These are phyloP conservation scores for Neonectria ditissima DNA, from an alignment of 2,329 filamentous ascomycete species.

Conservation along the genomic window DNA sequence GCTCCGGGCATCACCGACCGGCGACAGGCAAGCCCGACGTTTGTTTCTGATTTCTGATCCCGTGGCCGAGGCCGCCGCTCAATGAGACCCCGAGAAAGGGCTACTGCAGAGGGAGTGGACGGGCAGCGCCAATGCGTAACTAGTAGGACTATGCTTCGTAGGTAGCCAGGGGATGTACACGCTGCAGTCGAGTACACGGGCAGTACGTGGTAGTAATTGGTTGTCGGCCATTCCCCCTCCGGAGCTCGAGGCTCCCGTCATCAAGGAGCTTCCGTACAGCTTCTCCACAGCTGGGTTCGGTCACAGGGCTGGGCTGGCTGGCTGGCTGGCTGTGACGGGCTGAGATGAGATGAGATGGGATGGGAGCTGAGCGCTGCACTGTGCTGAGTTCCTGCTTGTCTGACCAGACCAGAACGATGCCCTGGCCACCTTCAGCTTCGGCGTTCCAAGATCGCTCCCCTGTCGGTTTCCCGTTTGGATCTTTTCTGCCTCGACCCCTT, in stretches of 20 bases:
- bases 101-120: slow-evolving; percentile 19
- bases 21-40: slow-evolving; percentile 3
- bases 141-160: too few relatives aligned
- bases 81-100: slow-evolving; percentile 9
- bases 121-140: too few relatives aligned
- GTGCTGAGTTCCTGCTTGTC: slow-evolving; percentile 5
- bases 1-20: slow-evolving; percentile 25
- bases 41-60: slow-evolving; percentile 21
- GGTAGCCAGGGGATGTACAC: not conserved
- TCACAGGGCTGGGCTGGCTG: not conserved
- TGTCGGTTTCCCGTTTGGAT: not conserved
- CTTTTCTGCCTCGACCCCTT: not conserved
- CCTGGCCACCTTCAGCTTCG: not conserved
- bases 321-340: not conserved
- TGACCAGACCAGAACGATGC: not conserved
- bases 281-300: not conserved
- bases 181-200: not conserved
- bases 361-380: slow-evolving; percentile 14
- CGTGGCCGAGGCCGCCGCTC: slow-evolving; percentile 14
- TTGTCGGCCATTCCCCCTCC: slow-evolving; percentile 5
- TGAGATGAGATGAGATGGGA: not conserved
- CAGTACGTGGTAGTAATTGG: not conserved
- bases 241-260: not conserved
- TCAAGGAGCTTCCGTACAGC: not conserved
- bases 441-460: not conserved